Base-by-base conservation (phyloP, 495 filamentous ascomycete species). In the Penicillium bialowiezense region DNA sequence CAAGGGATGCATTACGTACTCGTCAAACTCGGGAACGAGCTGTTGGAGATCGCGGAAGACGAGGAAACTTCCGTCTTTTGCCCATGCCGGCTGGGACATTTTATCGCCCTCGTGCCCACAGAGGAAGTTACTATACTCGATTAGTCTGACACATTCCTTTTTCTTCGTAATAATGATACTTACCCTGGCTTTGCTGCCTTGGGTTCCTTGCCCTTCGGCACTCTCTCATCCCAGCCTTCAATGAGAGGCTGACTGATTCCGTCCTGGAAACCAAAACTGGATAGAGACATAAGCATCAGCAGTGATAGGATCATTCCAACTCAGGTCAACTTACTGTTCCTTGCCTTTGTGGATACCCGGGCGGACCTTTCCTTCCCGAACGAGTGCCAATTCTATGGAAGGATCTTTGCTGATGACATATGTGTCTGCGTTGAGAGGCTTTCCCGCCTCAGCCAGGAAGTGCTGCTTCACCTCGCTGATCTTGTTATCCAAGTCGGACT, bases 21-120 rank as follows among this genome's bases (percentile, higher is more conserved):
- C 54, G 4, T 67, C 36, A 28, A 65, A 70, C 20, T 64, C 62
- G 3, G 60, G 59, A 12, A 72, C 67, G 1, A 61, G 41, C 32
- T 72, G 59, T 12, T 69, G 50, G 6, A 72, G 40, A 21, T 72
- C 51, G 26, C 67, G 69, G 48, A 70, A 64, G 13, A 62, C 69
- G n/a, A 72, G 51, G 39, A 63, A 72, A 50, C 62, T 69, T 31
- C 69, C 65, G 15, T 72, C 58, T n/a, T 38, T 49, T 18, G 64
- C 60, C 69, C 69, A 72, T 19, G 36, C 20, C 5, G 61, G 65
- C 41, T 44, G 34, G n/a, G 33, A 31, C 36, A 41, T 40, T 5
- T 41, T 19, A 26, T 59, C 59, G 0, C 59, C 59, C 6, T 47
- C 39, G 19, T 44, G 41, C 7, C 41, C 41, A 24, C 41, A 17